Conservation (phyloP, 2,329 filamentous ascomycete species). For the Monilinia fructicola region DNA sequence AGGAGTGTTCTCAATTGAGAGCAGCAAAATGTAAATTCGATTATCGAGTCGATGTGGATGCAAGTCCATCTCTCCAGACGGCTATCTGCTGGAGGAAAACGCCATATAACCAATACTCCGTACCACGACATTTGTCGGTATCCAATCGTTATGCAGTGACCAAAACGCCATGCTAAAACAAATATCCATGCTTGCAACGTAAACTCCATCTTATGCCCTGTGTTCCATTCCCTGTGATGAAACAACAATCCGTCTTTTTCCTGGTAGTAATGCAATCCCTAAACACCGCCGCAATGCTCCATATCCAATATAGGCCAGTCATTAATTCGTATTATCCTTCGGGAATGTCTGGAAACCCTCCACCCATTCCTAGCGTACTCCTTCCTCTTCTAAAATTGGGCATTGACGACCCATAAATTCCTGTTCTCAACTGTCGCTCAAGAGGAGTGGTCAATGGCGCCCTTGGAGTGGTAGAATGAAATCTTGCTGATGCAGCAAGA, state of each 20-base stretch:
- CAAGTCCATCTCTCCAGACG: slow-evolving; percentile 10
- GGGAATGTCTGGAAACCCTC: slow-evolving; percentile 37
- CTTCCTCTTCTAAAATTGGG: slow-evolving; percentile 30
- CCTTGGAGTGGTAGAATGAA: slow-evolving; percentile 47
- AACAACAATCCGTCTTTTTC: slow-evolving; percentile 5
- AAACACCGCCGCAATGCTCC: slow-evolving; percentile 22
- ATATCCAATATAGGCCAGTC: slow-evolving; percentile 16
- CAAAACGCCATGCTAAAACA: slow-evolving; percentile 19
- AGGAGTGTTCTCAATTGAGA: background rate
- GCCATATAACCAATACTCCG: slow-evolving; percentile 16
- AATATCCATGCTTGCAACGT: slow-evolving; percentile 3
- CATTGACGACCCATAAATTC: slow-evolving; percentile 34
- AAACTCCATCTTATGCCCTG: slow-evolving; percentile 8
- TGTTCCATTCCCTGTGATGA: slow-evolving; percentile 19
- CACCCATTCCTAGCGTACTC: slow-evolving; percentile 31
- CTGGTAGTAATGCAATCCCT: slow-evolving; percentile 20
- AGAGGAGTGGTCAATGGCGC: slow-evolving; percentile 48
- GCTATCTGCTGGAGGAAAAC: slow-evolving; percentile 16
- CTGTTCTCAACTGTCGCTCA: slow-evolving; percentile 42
- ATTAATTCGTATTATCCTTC: slow-evolving; percentile 32
- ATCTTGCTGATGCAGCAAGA: slow-evolving; percentile 43
- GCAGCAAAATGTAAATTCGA: slow-evolving; percentile 4
- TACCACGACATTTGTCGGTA: slow-evolving; percentile 20
- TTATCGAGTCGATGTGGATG: slow-evolving; percentile 5
- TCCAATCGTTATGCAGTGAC: slow-evolving; percentile 12